phyloP scores from a whole-genome alignment of 805 yeast species.

The Yarrowia sp. region DNA sequence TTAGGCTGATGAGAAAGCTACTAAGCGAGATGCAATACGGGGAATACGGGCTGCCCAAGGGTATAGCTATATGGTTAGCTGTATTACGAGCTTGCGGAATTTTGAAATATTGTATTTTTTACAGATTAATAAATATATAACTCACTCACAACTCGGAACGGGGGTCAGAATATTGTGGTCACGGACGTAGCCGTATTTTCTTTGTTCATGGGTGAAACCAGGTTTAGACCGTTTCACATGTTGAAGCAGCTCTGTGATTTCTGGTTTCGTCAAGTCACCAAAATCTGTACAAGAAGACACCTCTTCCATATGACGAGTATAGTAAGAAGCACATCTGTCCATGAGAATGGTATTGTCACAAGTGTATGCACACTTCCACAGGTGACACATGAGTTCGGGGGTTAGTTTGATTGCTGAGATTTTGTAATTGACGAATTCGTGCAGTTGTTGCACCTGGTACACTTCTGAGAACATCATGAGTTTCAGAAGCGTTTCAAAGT shows the following conservation, averaged over 20 bases:
- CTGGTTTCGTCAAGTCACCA: background rate
- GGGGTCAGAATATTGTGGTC: too few species aligned
- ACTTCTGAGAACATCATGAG: slow-evolving; percentile 14
- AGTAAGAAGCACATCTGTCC: background rate
- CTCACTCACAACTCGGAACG: too few species aligned
- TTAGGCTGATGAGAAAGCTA: too few species aligned
- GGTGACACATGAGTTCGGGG: background rate
- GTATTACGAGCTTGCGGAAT: too few species aligned
- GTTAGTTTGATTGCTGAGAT: background rate
- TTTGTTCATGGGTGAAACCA: background rate
- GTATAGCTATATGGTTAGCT: too few species aligned
- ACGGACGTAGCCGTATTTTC: background rate
- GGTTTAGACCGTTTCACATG: background rate
- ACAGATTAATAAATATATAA: too few species aligned
- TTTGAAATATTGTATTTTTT: too few species aligned
- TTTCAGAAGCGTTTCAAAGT: background rate
- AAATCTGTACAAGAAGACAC: background rate
- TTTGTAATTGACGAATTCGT: background rate
- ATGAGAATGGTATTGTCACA: background rate
- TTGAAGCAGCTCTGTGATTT: background rate
- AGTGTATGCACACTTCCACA: background rate
- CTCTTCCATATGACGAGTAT: background rate
- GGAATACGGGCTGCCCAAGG: too few species aligned
- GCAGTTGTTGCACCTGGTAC: background rate
- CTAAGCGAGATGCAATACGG: too few species aligned